Conservation (phyloP, 2,329 filamentous ascomycete species). For the Claviceps purpurea region DNA sequence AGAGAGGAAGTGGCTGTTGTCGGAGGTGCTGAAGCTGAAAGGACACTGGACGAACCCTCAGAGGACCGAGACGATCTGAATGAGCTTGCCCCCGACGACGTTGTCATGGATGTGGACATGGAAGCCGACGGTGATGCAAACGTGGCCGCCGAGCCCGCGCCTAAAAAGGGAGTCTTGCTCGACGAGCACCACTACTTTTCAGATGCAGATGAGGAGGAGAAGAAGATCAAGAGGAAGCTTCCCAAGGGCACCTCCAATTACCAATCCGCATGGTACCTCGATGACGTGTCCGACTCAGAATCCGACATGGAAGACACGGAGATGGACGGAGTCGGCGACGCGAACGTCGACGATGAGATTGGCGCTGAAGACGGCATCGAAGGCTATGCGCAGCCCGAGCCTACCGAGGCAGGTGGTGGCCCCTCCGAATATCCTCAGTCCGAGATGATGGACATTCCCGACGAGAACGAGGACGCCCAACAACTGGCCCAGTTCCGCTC, state of each 20-base stretch:
- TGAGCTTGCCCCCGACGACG: constrained; percentile 76
- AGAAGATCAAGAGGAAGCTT: constrained; percentile 53
- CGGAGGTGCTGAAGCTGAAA: constrained; percentile 25
- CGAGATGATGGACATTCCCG: constrained; percentile 76
- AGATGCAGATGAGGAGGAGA: constrained; percentile 53
- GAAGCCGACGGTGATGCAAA: constrained; percentile 21
- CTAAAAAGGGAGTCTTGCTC: constrained; percentile 76
- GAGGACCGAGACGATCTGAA: constrained; percentile 73
- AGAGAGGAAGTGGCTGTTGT: constrained; percentile 55
- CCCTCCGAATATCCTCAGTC: constrained; percentile 88
- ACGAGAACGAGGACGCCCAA: constrained; percentile 66
- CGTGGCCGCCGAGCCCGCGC: constrained; percentile 22
- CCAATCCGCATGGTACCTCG: constrained; percentile 86
- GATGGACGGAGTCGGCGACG: constrained; percentile 34
- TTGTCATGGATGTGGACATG: constrained; percentile 55
- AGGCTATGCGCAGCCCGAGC: constrained; percentile 49
- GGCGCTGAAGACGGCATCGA: constrained; percentile 76
- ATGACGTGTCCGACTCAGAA: constrained; percentile 67
- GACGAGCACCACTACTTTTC: constrained; percentile 98
- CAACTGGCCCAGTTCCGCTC: constrained; percentile 72
- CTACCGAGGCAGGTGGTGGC: constrained; percentile 61
- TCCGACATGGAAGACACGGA: constrained; percentile 67
- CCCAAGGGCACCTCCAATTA: constrained; percentile 89
- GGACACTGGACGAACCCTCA: constrained; percentile 54
- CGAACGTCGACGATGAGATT: constrained; percentile 44